phyloP scores from a whole-genome alignment of 164 flowering plant genomes.

The Houttuynia cordata region DNA sequence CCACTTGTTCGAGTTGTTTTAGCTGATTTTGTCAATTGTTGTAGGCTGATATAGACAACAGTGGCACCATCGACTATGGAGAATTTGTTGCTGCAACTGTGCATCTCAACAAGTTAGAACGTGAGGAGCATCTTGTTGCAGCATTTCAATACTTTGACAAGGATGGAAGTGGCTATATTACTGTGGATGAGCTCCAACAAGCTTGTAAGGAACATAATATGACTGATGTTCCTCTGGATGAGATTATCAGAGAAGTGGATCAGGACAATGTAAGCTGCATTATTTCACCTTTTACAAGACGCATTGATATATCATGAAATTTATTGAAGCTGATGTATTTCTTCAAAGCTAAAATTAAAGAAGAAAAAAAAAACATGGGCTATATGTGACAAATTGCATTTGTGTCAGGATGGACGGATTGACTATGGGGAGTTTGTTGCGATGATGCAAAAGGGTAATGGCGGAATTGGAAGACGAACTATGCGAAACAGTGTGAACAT shows the following conservation, averaged over 20 bases:
- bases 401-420: slow-evolving; percentile 75
- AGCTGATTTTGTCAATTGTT: background rate
- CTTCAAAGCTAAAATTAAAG: too few species aligned
- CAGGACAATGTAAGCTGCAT: slow-evolving; percentile 82
- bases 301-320: too few species aligned
- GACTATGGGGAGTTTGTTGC: slow-evolving; percentile 93
- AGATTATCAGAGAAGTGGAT: slow-evolving; percentile 87
- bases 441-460: slow-evolving; percentile 91
- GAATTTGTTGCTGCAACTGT: slow-evolving; percentile 93
- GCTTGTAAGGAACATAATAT: slow-evolving; percentile 83
- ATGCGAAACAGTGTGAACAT: slow-evolving; percentile 82
- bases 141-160: slow-evolving; percentile 91
- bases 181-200: slow-evolving; percentile 91
- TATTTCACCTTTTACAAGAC: background rate
- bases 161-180: slow-evolving; percentile 93
- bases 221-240: slow-evolving; percentile 78
- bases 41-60: slow-evolving; percentile 97
- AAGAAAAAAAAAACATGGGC: too few species aligned
- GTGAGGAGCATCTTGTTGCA: slow-evolving; percentile 90
- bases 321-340: too few species aligned
- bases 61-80: slow-evolving; percentile 92
- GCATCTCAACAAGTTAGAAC: slow-evolving; percentile 90
- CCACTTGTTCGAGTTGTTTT: background rate
- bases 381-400: background rate
- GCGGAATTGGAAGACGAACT: slow-evolving; percentile 71